Evolutionary conservation across 192 early-diverging fungal species (phyloP).

Genomic region (Kappamyces sp.): DNA sequence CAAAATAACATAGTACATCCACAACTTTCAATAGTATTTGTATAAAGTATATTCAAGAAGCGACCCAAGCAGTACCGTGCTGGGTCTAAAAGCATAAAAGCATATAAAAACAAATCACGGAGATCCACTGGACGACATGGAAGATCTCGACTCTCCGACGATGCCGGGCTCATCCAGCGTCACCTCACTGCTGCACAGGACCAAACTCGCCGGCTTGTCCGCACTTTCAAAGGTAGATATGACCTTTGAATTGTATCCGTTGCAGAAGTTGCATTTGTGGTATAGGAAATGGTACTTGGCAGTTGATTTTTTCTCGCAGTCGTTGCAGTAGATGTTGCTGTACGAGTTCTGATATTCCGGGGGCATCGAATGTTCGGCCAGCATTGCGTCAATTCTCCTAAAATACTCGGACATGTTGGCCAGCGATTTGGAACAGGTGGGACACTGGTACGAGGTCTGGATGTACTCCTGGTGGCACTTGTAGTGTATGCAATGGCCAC

Average conservation of each 20-base stretch:
- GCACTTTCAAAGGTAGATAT: conserved; percentile 57
- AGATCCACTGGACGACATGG: too few species aligned
- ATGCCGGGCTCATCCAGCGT: too few species aligned
- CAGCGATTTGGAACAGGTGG: conserved; percentile 87
- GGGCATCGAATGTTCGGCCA: conserved; percentile 85
- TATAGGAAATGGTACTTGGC: conserved; percentile 94
- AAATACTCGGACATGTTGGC: conserved; percentile 80
- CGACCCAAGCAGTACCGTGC: too few species aligned
- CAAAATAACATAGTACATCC: too few species aligned
- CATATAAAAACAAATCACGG: too few species aligned
- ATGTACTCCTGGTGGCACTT: conserved; percentile 79
- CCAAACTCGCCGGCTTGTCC: too few species aligned
- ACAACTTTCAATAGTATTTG: too few species aligned
- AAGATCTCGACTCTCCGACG: too few species aligned
- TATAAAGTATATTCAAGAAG: too few species aligned
- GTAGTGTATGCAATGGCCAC: conserved; percentile 90
- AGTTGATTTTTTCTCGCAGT: conserved; percentile 80
- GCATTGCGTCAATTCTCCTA: conserved; percentile 70
- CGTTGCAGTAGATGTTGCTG: conserved; percentile 86
- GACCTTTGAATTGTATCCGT: conserved; percentile 88
- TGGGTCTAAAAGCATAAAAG: too few species aligned
- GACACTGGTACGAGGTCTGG: conserved; percentile 90
- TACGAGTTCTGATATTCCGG: conserved; percentile 71
- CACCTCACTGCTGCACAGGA: too few species aligned
- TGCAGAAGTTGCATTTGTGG: conserved; percentile 84